phyloP scores from a whole-genome alignment of 2,329 filamentous ascomycete genomes.

The Penicillium olsonii region DNA sequence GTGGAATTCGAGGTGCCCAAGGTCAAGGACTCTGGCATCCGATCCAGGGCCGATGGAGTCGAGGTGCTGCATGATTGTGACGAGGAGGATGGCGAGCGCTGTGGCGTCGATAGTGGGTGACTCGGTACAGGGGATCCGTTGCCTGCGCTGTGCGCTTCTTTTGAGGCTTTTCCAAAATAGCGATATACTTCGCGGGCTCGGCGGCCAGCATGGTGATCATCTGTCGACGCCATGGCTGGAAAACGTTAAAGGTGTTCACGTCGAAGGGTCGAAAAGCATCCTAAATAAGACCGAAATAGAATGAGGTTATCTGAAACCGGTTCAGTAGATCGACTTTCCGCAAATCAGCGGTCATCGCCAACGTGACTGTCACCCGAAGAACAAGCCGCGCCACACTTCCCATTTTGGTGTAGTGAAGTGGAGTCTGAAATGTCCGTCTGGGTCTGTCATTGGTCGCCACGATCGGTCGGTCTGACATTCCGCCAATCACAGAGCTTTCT shows the following conservation, averaged over 20 bases:
- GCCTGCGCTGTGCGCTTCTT: constrained; percentile 1
- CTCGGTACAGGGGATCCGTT: not conserved
- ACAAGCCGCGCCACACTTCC: not conserved
- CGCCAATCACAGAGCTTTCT: no score
- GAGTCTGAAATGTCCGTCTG: no score
- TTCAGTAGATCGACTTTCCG: not conserved
- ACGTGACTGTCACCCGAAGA: not conserved
- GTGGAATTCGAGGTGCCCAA: constrained; percentile 31
- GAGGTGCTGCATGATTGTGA: constrained; percentile 7
- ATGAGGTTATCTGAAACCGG: not conserved
- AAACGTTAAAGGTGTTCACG: not conserved
- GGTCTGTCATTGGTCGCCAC: not conserved
- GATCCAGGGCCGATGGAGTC: constrained; percentile 1
- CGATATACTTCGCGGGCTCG: constrained; percentile 40
- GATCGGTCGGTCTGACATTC: not conserved
- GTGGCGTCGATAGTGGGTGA: not conserved
- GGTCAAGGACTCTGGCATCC: constrained; percentile 23
- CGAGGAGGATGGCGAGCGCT: constrained; percentile 6
- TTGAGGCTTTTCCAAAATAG: constrained; percentile 32
- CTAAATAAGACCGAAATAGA: not conserved
- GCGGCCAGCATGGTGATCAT: constrained; percentile 30
- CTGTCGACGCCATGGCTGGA: not conserved
- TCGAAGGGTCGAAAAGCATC: not conserved
- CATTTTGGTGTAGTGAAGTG: not conserved
- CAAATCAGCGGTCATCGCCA: not conserved